A percentile compares a stretch with the other conserved stretches of the same genome.
Conservation (phyloP, 2,329 filamentous ascomycete species). For the Aspergillus spinulosporus region DNA sequence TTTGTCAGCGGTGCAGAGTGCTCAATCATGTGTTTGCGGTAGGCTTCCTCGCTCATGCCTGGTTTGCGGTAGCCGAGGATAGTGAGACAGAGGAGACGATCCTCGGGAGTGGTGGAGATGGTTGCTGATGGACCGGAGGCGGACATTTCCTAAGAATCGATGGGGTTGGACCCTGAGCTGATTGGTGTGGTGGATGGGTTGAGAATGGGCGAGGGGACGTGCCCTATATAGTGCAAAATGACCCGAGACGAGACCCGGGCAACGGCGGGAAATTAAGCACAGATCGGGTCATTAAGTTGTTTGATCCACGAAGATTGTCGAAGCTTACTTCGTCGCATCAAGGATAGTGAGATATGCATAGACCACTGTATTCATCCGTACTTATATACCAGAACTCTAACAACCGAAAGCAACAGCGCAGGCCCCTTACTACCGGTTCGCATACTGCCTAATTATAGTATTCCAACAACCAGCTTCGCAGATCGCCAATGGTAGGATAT, state of each 20-base stretch:
- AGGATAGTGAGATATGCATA: not conserved
- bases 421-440: not conserved
- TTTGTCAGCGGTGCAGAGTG: slow-evolving; percentile 50
- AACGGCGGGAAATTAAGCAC: not conserved
- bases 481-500: slow-evolving; percentile 24
- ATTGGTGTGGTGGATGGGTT: not conserved
- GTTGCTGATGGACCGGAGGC: slow-evolving; percentile 3
- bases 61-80: slow-evolving; percentile 51
- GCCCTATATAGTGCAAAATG: slow-evolving; percentile 3
- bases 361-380: not conserved
- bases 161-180: not conserved
- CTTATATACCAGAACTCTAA: slow-evolving; percentile 4
- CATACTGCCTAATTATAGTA: slow-evolving; percentile 15
- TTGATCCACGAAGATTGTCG: not conserved
- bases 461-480: slow-evolving; percentile 20
- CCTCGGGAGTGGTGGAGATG: not conserved
- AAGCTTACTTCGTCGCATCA: not conserved
- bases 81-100: slow-evolving; percentile 45
- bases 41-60: slow-evolving; percentile 53
- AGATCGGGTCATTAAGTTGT: not conserved
- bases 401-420: not conserved
- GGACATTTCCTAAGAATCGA: slow-evolving; percentile 1
- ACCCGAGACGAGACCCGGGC: slow-evolving; percentile 5
- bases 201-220: not conserved
- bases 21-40: slow-evolving; percentile 50